Evolutionary conservation across 805 yeast species (phyloP).

Genomic region (Candida maesae): DNA sequence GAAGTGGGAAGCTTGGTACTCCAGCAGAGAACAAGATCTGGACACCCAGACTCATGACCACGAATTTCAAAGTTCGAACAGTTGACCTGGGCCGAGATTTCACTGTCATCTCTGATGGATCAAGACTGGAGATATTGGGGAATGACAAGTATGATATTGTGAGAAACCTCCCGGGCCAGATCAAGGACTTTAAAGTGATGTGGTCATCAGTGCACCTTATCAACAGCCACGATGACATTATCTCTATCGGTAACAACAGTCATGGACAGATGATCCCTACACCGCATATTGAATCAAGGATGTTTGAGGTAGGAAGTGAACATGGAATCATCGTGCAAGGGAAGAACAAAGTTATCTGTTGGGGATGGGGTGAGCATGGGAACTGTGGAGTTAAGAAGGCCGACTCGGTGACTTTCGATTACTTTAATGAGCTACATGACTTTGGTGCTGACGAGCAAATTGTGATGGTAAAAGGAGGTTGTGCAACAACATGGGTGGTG

Average conservation of each 20-base stretch:
- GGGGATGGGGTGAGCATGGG: conserved; percentile 99
- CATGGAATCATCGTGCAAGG: conserved; percentile 55
- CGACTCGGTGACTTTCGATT: conserved; percentile 28
- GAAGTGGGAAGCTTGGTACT: conserved; percentile 51
- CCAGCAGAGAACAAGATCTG: conserved; percentile 13
- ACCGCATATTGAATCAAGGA: neutral
- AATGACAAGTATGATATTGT: conserved; percentile 30
- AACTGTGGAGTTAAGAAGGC: conserved; percentile 60
- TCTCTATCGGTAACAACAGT: conserved; percentile 69
- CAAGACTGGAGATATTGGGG: conserved; percentile 30
- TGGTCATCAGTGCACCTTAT: conserved; percentile 75
- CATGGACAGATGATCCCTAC: conserved; percentile 59
- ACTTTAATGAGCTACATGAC: conserved; percentile 33
- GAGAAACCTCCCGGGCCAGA: neutral
- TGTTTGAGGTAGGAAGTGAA: conserved; percentile 71
- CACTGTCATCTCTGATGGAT: conserved; percentile 35
- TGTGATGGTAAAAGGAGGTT: conserved; percentile 49
- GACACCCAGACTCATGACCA: conserved; percentile 10
- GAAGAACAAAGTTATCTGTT: conserved; percentile 45
- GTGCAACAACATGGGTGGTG: conserved; percentile 66
- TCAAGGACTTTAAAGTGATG: conserved; percentile 45
- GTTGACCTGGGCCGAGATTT: conserved; percentile 55
- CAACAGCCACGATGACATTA: conserved; percentile 24
- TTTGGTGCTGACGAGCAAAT: conserved; percentile 29
- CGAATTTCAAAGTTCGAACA: neutral